Percentiles rank a stretch among this genome's conserved stretches.
Evolutionary conservation across 345 rosid genomes (phyloP).

Genomic region (Heritiera littoralis): DNA sequence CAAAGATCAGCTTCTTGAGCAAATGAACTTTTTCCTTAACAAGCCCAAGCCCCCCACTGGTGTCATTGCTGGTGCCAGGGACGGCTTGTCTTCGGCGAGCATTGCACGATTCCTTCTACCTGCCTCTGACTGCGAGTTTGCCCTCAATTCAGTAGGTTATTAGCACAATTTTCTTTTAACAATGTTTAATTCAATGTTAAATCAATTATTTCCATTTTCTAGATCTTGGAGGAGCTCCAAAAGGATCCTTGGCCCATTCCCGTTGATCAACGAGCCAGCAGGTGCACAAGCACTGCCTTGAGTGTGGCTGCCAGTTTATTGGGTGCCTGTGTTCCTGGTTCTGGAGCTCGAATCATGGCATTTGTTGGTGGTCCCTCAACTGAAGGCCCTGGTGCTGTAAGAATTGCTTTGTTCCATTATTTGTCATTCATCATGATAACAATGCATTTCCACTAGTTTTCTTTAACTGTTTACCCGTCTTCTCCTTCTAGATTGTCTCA

Average conservation of each 20-base stretch:
- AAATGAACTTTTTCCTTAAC: constrained; percentile 71
- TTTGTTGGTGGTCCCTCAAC: constrained; percentile 96
- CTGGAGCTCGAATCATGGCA: constrained; percentile 94
- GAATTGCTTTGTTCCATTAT: constrained; percentile 26
- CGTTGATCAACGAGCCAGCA: constrained; percentile 68
- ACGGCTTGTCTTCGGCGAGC: constrained; percentile 83
- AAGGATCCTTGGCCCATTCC: constrained; percentile 82
- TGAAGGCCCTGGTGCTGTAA: constrained; percentile 82
- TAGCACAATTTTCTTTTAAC: neutral
- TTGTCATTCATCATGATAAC: neutral
- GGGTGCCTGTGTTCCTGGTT: constrained; percentile 96
- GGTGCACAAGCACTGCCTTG: constrained; percentile 93
- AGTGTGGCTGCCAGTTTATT: constrained; percentile 80
- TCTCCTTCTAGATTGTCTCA: constrained; percentile 67
- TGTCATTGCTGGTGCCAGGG: constrained; percentile 86
- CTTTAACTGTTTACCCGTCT: neutral
- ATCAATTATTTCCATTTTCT: neutral
- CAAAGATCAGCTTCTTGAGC: constrained; percentile 84
- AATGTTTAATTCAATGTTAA: neutral
- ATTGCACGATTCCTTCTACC: constrained; percentile 89
- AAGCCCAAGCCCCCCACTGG: constrained; percentile 77
- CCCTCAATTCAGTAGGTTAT: constrained; percentile 53
- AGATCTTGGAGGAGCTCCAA: constrained; percentile 87
- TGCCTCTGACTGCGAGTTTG: constrained; percentile 78
- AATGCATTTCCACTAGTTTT: constrained; percentile 5